Percentiles rank a stretch among this genome's conserved stretches.
Evolutionary conservation across 768 basidiomycete species (phyloP).

Genomic region (Rhizopogon rudus): DNA sequence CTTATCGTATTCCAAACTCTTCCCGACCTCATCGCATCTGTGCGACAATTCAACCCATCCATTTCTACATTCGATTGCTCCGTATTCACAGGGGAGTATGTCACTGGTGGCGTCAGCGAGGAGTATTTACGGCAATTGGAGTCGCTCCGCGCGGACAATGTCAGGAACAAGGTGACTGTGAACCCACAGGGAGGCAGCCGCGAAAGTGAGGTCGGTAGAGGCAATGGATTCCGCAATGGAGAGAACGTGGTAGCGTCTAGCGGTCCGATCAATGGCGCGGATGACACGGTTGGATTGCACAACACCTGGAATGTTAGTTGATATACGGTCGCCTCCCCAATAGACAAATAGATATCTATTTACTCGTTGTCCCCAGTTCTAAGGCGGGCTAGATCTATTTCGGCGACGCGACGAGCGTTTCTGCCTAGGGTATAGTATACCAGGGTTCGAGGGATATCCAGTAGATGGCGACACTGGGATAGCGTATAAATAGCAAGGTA

Average conservation of each 20-base stretch:
- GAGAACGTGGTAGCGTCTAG: constrained; percentile 27
- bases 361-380: background rate
- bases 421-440: background rate
- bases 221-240: constrained; percentile 12
- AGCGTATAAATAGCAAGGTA: background rate
- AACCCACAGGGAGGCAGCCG: constrained; percentile 11
- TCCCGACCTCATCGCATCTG: constrained; percentile 79
- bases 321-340: background rate
- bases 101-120: constrained; percentile 90
- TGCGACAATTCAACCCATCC: constrained; percentile 74
- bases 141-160: constrained; percentile 74
- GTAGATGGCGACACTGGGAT: background rate
- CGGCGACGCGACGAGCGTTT: background rate
- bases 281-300: constrained; percentile 76
- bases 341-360: background rate
- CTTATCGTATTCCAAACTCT: constrained; percentile 95
- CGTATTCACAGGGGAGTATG: constrained; percentile 94
- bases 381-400: background rate
- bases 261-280: constrained; percentile 53
- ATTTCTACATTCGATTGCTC: constrained; percentile 90
- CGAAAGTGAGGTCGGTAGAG: constrained; percentile 30
- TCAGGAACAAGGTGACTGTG: constrained; percentile 46
- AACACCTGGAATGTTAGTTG: constrained; percentile 55
- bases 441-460: background rate
- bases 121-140: constrained; percentile 75